Conservation (phyloP, 129 eudicot genomes). For the Pseudognaphalium luteoalbum region DNA sequence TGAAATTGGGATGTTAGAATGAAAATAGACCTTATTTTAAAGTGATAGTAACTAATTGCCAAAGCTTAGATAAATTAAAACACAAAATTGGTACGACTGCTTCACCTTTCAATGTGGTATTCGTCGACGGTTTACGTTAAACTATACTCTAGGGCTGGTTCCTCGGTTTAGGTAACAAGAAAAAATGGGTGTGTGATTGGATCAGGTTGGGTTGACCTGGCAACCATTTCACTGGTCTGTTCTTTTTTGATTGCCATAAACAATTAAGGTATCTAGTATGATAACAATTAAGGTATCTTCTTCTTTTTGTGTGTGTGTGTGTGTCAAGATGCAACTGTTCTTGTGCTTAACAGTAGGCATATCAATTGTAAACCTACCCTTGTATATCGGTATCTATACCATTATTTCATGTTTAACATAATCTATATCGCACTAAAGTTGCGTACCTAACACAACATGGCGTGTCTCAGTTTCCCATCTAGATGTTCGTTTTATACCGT, state of each 20-base stretch:
- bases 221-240: not conserved
- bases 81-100: not conserved
- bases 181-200: not conserved
- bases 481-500: not conserved
- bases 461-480: not conserved
- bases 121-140: not conserved
- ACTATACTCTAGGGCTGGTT: not conserved
- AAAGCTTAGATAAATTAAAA: not conserved
- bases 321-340: not conserved
- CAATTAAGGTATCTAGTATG: not conserved
- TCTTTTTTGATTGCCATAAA: not conserved
- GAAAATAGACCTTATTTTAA: not conserved
- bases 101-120: not conserved
- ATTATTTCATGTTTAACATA: not conserved
- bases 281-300: not conserved
- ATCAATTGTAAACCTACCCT: not conserved
- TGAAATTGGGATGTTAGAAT: not conserved
- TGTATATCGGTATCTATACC: not conserved
- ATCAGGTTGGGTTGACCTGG: not conserved
- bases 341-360: not conserved
- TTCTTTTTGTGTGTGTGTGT: not conserved
- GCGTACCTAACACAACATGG: not conserved
- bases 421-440: not conserved
- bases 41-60: conserved; percentile 1
- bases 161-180: not conserved